A percentile compares a stretch with the other conserved stretches of the same genome.
phyloP scores from a whole-genome alignment of 768 basidiomycete species.

The Rickenella mellea region DNA sequence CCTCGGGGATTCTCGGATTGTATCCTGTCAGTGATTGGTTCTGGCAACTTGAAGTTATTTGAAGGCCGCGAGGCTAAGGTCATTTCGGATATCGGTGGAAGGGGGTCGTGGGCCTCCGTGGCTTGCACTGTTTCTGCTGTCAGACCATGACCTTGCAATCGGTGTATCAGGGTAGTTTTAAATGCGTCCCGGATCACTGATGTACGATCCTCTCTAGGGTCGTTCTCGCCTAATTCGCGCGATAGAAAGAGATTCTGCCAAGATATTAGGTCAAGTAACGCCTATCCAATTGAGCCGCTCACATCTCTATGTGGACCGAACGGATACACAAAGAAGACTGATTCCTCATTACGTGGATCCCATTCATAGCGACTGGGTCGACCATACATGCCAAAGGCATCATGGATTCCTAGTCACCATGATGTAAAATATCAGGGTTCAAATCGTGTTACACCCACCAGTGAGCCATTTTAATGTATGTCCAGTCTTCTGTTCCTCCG shows the following conservation, averaged over 20 bases:
- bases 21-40: too few relatives aligned
- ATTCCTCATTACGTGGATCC: constrained; percentile 75
- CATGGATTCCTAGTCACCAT: constrained; percentile 59
- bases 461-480: constrained; percentile 87
- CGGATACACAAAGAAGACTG: constrained; percentile 93
- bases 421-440: constrained; percentile 2
- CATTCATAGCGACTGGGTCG: constrained; percentile 79
- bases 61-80: too few relatives aligned
- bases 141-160: constrained; percentile 44
- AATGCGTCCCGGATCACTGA: constrained; percentile 57
- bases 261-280: constrained; percentile 10
- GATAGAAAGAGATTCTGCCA: constrained; percentile 77
- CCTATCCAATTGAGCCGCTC: constrained; percentile 22
- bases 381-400: constrained; percentile 83
- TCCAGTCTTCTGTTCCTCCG: constrained; percentile 59
- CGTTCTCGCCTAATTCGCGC: constrained; percentile 70
- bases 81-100: too few relatives aligned
- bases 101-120: too few relatives aligned
- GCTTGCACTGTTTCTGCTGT: too few relatives aligned
- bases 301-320: constrained; percentile 79
- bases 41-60: too few relatives aligned
- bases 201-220: constrained; percentile 71
- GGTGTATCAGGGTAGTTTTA: constrained; percentile 47
- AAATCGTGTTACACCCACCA: constrained; percentile 38
- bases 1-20: too few relatives aligned